Evolutionary conservation across 352 stramenopile species (phyloP), one percentile per base, ranked within the genome.

Genomic region (Globisporangium yorkense): DNA sequence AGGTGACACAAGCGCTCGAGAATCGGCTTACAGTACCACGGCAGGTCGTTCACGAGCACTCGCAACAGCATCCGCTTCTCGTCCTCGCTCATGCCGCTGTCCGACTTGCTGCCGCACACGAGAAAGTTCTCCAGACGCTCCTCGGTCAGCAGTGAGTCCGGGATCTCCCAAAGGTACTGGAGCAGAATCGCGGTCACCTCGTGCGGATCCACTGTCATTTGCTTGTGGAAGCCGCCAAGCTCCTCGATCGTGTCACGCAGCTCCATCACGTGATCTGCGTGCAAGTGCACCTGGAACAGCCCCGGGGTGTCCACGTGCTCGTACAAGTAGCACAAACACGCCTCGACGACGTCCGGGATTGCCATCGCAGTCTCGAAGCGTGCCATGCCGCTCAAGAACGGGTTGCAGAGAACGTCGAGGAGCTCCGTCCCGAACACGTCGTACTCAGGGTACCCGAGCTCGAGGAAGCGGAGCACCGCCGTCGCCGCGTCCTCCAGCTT

Each of bases 391-490:
- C 84, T 89, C 13, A 94, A 68, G 43, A 94, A 94, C 21, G 84
- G 84, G 54, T 94, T 94, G 63, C 81, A 92, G 45, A 94, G 55
- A 47, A 89, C 84, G 53, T 92, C 79, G 18, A 88, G 60, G 40
- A 94, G 63, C 48, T 86, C 73, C 5, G 71, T 86, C 41, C 81
- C 84, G 56, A 91, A 90, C 12, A 94, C 82, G 47, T 94, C 78
- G 63, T 94, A 94, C 57, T 92, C 81, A 0, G 84, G 84, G 59
- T 91, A 89, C 6, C 84, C 81, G n/a, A 94, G 67, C 58, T 94
- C 84, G 41, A 94, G 61, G 71, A 94, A 90, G 2, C 78, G 81
- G 46, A 94, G 71, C 39, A 94, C 81, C 5, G 80, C 80, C 54
- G 72, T 78, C 0, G 72, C 77, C 0, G 84, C 81, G 48, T 92